Base-by-base conservation (phyloP, 2,329 filamentous ascomycete genomes). In the Stachybotrys echinatus region DNA sequence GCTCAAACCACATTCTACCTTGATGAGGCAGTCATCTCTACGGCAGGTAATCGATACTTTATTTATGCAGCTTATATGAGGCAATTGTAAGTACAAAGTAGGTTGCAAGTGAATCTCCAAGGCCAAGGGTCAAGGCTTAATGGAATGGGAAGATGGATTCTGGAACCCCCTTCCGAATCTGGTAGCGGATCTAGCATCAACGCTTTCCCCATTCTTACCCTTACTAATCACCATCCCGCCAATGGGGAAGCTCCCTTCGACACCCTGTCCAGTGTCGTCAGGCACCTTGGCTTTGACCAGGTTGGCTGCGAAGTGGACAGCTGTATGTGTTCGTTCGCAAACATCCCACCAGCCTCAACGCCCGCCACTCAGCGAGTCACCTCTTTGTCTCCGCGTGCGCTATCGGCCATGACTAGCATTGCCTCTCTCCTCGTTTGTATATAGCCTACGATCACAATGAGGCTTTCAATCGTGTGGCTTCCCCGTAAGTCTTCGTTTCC, bases 371-470 rank as follows among this genome's bases (percentile, higher is more conserved):
- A 47, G 39, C 57, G 27, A 34, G 14, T 34, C 48, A 42, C 37
- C 48, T 52, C 48, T 50, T 54, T 39, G 21, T 23, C 21, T 48
- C 47, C 49, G 50, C 57, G 42, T 48, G 27, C 27, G 27, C 14
- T 34, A 2, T 34, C 27, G 52, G 62, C 58, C 61, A 68, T 68
- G 65, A 64, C 53, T 54, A 54, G 52, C 46, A 54, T 54, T 52
- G 54, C 47, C 51, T 49, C 50, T 51, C 43, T 46, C 18, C 51
- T 42, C 39, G 57, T 55, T 57, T 62, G 61, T 61, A 64, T 56
- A 64, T 69, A 68, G 59, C 54, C 59, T 53, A 56, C 65, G 63
- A 63, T 64, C 56, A 69, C 45, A 48, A 74, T 74, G 72, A 70
- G 66, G 62, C 61, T 64, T 57, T 63, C 63, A 58, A 58, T 69